Evolutionary conservation across 495 filamentous ascomycete genomes (phyloP), one percentile per base, ranked within the genome.

Genomic region (Aspergillus sclerotioniger): DNA sequence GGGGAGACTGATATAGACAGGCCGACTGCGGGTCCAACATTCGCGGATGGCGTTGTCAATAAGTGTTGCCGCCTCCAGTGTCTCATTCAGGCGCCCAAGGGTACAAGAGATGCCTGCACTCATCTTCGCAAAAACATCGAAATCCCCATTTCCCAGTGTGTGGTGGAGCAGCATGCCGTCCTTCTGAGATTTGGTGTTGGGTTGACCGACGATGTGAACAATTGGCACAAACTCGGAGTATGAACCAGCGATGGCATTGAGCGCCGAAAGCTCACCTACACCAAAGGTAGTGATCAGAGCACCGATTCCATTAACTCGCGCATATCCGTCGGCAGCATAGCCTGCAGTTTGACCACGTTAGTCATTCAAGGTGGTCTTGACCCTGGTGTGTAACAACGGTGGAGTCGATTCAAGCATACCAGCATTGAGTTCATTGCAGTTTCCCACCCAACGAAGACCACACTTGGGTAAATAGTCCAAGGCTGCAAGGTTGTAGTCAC

Each of bases 81-180:
- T 82, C 39, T 92, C 81, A 54, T 84, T 86, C 47, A 98, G 78
- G 29, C 82, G 83, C 9, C 86, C 85, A 32, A 85, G 76, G 31
- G 84, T 81, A 67, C 86, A 89, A 6, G 90, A 87, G 59, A 96
- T 86, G 20, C 82, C 72, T 13, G 75, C 73, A 66, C 78, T 87
- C 88, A 97, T 96, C 58, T 86, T 80, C 60, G 82, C 76, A 66
- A 94, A 96, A n/a, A 89, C 90, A 55, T 88, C 84, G 71, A 89
- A 94, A 67, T 94, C 87, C 29, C 92, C 92, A 66, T 96, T 94
- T 32, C 91, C 92, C 13, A 98, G 85, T 1, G 92, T 96, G 72
- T 98, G 93, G 68, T 98, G 93, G 12, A 98, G 79, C n/a, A 95
- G 76, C 71, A 79, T 78, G 10, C 81, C 81, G 68, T 78, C 75